phyloP scores from a whole-genome alignment of 169 alveolate genomes.

The Cryptosporidium ubiquitum region DNA sequence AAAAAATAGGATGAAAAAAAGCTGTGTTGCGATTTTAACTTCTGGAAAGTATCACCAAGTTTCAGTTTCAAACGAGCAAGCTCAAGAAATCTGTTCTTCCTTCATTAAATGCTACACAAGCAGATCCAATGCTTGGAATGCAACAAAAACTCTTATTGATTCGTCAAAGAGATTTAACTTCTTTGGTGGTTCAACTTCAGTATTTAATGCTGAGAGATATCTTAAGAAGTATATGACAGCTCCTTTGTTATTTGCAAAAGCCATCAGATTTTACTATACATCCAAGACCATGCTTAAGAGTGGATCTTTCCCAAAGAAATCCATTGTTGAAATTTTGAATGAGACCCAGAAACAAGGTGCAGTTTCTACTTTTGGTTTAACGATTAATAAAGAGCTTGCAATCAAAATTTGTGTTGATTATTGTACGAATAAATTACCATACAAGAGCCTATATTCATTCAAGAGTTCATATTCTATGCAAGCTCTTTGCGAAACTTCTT shows the following conservation, averaged over 20 bases:
- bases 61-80: conserved; percentile 17
- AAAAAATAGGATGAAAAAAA: conserved; percentile 17
- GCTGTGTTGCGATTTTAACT: conserved; percentile 49
- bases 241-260: conserved; percentile 44
- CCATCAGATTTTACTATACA: conserved; percentile 33
- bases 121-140: conserved; percentile 45
- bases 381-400: conserved; percentile 34
- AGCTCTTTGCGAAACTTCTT: conserved; percentile 29
- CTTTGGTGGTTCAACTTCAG: conserved; percentile 61
- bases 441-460: conserved; percentile 20
- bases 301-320: conserved; percentile 49
- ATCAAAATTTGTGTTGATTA: conserved; percentile 33
- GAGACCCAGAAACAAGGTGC: conserved; percentile 48
- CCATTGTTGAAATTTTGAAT: conserved; percentile 28
- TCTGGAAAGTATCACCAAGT: conserved; percentile 64
- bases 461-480: conserved; percentile 28
- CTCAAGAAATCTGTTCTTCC: conserved; percentile 48
- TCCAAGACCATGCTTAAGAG: conserved; percentile 42
- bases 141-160: conserved; percentile 23
- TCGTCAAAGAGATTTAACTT: conserved; percentile 42
- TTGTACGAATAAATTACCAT: conserved; percentile 9
- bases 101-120: conserved; percentile 38
- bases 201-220: conserved; percentile 65
- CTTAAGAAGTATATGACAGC: conserved; percentile 37
- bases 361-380: conserved; percentile 46